Evolutionary conservation across 2,329 filamentous ascomycete species (phyloP).

Genomic region (Fusarium sp.): DNA sequence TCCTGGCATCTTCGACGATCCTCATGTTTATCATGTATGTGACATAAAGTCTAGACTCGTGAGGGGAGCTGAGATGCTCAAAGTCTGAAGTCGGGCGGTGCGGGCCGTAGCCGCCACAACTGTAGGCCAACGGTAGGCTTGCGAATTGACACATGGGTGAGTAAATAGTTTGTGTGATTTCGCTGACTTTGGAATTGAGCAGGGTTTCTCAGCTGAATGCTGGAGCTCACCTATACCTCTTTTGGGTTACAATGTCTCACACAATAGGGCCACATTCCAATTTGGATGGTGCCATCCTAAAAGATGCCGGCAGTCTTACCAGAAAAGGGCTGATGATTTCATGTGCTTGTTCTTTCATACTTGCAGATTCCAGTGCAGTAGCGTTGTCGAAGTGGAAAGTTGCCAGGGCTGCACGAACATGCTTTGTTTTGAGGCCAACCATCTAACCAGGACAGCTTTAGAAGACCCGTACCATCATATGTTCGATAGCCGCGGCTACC

Average conservation of each 20-base stretch:
- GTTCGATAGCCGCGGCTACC: no score
- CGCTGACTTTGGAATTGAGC: neutral
- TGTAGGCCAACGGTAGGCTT: neutral
- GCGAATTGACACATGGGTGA: neutral
- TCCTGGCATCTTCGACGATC: neutral
- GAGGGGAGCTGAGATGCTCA: neutral
- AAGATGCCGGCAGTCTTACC: accelerated
- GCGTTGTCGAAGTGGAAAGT: neutral
- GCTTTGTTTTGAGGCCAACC: neutral
- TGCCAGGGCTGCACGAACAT: neutral
- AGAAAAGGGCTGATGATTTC: neutral
- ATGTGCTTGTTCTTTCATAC: neutral
- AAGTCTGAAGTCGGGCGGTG: accelerated
- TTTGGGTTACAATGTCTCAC: neutral
- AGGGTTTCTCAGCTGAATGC: neutral
- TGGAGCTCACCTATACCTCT: neutral
- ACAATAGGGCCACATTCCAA: neutral
- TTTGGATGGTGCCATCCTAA: neutral
- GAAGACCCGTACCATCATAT: neutral
- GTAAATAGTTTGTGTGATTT: neutral
- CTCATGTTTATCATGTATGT: neutral
- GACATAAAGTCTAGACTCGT: neutral
- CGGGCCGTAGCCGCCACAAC: constrained; percentile 6
- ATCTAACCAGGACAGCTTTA: neutral
- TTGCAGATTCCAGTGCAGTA: no score